These are phyloP conservation scores for Russula foetens DNA, from an alignment of 768 basidiomycete species.

Conservation along the genomic window DNA sequence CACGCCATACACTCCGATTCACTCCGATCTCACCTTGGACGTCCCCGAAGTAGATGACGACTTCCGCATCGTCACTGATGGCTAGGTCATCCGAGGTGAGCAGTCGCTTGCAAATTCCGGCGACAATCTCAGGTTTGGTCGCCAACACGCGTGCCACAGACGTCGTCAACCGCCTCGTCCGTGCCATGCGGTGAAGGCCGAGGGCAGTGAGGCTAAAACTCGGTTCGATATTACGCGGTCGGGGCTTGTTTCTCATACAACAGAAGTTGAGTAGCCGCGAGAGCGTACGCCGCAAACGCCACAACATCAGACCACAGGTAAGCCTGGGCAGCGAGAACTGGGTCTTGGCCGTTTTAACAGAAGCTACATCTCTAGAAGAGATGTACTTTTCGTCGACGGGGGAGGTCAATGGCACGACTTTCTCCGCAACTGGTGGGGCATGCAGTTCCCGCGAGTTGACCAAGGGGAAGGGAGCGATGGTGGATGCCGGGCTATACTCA, in stretches of 20 bases:
- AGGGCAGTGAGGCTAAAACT: constrained; percentile 30
- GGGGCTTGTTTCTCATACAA: background rate
- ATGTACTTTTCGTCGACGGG: constrained; percentile 3
- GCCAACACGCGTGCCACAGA: constrained; percentile 67
- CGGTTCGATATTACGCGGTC: background rate
- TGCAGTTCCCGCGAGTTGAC: background rate
- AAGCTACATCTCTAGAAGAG: constrained; percentile 5
- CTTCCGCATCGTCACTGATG: constrained; percentile 48
- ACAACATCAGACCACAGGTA: constrained; percentile 28
- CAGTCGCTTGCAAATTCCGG: constrained; percentile 70
- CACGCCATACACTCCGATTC: background rate
- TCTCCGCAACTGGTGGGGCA: background rate
- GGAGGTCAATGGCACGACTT: background rate
- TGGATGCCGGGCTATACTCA: constrained; percentile 10
- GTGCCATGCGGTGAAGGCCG: constrained; percentile 71
- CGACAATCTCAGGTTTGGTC: constrained; percentile 75
- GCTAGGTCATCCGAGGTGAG: constrained; percentile 32
- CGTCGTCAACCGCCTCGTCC: constrained; percentile 69
- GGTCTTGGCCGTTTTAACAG: constrained; percentile 4
- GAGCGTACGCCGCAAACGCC: constrained; percentile 31
- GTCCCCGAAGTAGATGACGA: constrained; percentile 85
- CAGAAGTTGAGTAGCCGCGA: background rate
- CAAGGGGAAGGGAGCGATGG: background rate
- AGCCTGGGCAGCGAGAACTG: constrained; percentile 24
- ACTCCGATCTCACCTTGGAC: constrained; percentile 59